Conservation (phyloP, 2,329 filamentous ascomycete species). For the Pseudogymnoascus sp. region DNA sequence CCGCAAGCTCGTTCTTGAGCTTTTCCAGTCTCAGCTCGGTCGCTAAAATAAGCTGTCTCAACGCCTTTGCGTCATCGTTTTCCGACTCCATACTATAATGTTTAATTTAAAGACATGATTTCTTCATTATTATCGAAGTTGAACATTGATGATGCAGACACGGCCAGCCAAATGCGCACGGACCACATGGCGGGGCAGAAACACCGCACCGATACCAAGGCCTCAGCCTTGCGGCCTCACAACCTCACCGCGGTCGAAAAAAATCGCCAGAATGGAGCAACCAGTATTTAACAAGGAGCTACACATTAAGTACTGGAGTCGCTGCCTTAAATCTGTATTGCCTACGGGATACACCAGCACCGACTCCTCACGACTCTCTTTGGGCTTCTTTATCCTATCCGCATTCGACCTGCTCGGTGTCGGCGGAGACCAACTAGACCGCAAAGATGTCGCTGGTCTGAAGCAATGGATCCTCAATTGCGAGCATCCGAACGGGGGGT, state of each 20-base stretch:
- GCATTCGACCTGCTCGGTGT: constrained; percentile 72
- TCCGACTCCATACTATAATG: neutral
- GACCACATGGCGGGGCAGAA: constrained; percentile 2
- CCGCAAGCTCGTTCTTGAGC: constrained; percentile 38
- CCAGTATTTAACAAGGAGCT: constrained; percentile 47
- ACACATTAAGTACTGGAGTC: constrained; percentile 87
- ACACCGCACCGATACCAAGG: neutral
- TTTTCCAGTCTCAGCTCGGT: constrained; percentile 40
- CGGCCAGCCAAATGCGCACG: neutral
- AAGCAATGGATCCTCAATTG: constrained; percentile 77
- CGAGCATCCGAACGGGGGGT: constrained; percentile 76
- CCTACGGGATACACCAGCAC: constrained; percentile 77
- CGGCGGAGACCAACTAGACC: constrained; percentile 45
- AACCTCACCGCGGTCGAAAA: neutral
- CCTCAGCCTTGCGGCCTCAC: constrained; percentile 1
- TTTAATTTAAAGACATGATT: neutral
- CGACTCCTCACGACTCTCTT: constrained; percentile 82
- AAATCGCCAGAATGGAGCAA: constrained; percentile 19
- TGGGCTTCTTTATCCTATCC: constrained; percentile 82
- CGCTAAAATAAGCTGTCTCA: constrained; percentile 40
- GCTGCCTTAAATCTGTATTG: constrained; percentile 74
- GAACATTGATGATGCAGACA: neutral
- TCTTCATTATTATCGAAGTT: neutral
- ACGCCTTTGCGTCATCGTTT: neutral
- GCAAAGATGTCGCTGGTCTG: constrained; percentile 39